Percentiles rank a stretch among this genome's conserved stretches.
Evolutionary conservation across 2,329 filamentous ascomycete species (phyloP).

Genomic region (Alternaria angustiovoidea): DNA sequence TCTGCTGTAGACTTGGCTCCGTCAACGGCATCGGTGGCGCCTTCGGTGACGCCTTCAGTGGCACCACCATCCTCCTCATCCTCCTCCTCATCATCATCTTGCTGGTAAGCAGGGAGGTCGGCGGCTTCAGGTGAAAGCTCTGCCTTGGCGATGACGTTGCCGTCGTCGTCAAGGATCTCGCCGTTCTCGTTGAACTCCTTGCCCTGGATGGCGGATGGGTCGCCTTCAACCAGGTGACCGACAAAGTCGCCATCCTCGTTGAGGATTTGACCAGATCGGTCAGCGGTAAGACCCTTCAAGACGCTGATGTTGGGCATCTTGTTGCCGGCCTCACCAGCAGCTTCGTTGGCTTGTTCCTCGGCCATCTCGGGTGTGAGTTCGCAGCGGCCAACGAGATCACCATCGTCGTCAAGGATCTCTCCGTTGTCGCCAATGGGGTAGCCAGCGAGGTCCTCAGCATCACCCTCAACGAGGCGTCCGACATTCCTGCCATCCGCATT

Average conservation of each 20-base stretch:
- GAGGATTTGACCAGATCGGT: slow-evolving; percentile 58
- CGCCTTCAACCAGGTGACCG: slow-evolving; percentile 58
- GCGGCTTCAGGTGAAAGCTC: slow-evolving; percentile 58
- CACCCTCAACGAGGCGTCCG: slow-evolving; percentile 60
- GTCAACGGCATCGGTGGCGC: slow-evolving; percentile 24
- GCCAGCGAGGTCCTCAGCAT: slow-evolving; percentile 61
- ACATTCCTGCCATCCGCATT: slow-evolving; percentile 60
- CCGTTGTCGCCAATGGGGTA: slow-evolving; percentile 63
- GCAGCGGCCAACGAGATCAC: slow-evolving; percentile 62
- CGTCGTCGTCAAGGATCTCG: slow-evolving; percentile 63
- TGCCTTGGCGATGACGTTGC: slow-evolving; percentile 62
- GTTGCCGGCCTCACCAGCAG: slow-evolving; percentile 42
- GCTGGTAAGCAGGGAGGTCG: slow-evolving; percentile 47
- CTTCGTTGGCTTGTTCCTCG: slow-evolving; percentile 53
- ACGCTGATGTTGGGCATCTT: slow-evolving; percentile 57
- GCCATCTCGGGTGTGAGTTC: slow-evolving; percentile 58
- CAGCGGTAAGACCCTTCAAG: slow-evolving; percentile 58
- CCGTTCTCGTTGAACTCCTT: slow-evolving; percentile 61
- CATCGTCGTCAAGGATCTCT: slow-evolving; percentile 64
- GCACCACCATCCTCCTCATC: slow-evolving; percentile 40
- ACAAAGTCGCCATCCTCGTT: slow-evolving; percentile 62
- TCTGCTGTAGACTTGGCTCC: slow-evolving; percentile 45
- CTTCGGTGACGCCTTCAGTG: slow-evolving; percentile 31
- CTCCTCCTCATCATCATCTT: slow-evolving; percentile 30
- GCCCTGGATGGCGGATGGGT: slow-evolving; percentile 58